Base-by-base conservation (phyloP, 2,329 filamentous ascomycete species). In the Aspergillus pseudoglaucus region DNA sequence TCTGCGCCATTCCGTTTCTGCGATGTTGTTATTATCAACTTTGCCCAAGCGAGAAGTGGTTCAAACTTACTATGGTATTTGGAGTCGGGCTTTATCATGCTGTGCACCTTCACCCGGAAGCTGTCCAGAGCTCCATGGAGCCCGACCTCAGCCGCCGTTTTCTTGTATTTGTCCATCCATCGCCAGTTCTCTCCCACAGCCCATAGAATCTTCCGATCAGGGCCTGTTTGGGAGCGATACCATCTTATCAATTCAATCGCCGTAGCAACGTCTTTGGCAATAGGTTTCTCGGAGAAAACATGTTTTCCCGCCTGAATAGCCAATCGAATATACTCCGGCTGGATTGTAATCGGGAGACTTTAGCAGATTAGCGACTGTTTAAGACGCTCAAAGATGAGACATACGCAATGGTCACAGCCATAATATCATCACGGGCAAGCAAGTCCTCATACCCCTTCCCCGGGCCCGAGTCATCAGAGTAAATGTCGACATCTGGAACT, bases 181-280 rank as follows among this genome's bases (percentile, higher is more conserved):
- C 80, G 73, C 61, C 74, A 79, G 60, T 83, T 82, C 63, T 83
- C 80, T 2, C 77, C 80, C 2, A 82, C 70, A 15, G 64, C 67
- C 68, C 74, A 77, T 23, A 67, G 68, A 4, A 66, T 56, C 45
- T 67, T 68, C 17, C 37, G n/a, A 44, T 53, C 62, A 6, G 60
- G 57, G 46, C 69, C 65, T 15, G 73, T 68, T 45, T 71, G 71
- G 32, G 61, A 54, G 8, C 68, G 55, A 54, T 80, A 80, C 73
- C 76, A 80, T 14, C 69, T 48, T 25, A 82, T 54, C 35, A 82
- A 67, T 15, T 75, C 71, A 4, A 64, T 62, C 0, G 77, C 80
- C 0, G 75, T 74, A 1, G 68, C 62, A 4, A 81, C 58, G 56
- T 81, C 77, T 56, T 78, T 75, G 3, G 74, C 76, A 30, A 80